These are phyloP conservation scores for Cytospora chrysosperma DNA, from an alignment of 2,329 filamentous ascomycete species.

Conservation along the genomic window DNA sequence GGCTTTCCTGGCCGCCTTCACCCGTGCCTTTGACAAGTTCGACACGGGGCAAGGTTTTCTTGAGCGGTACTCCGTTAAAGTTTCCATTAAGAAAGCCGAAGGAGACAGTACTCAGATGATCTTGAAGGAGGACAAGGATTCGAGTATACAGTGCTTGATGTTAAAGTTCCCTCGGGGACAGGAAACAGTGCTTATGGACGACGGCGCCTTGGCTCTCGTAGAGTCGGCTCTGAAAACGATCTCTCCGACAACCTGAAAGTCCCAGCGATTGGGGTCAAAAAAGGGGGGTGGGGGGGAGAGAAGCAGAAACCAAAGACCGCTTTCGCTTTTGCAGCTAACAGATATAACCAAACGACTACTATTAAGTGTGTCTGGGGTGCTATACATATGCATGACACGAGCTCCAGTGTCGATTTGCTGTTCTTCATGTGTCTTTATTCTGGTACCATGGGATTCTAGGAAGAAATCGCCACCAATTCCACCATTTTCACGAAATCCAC, in stretches of 20 bases:
- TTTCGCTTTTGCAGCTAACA: neutral
- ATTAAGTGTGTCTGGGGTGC: neutral
- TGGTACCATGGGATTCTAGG: neutral
- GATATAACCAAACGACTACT: neutral
- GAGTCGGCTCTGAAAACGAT: neutral
- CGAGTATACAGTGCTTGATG: constrained; percentile 18
- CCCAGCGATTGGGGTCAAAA: no score
- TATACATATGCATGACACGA: neutral
- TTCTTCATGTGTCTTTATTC: neutral
- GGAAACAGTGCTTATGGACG: constrained; percentile 9
- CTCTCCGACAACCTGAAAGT: neutral
- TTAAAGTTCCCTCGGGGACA: no score
- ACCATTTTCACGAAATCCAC: neutral
- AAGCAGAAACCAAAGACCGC: neutral
- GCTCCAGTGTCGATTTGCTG: neutral
- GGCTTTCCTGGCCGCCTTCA: constrained; percentile 23
- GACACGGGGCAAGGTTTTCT: neutral
- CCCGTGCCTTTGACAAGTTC: constrained; percentile 6
- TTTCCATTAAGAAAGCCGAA: neutral
- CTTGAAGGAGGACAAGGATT: neutral
- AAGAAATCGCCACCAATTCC: neutral
- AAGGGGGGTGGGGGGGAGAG: no score
- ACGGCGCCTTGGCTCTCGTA: constrained; percentile 11
- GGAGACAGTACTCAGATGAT: constrained; percentile 15
- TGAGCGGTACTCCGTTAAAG: neutral